phyloP scores from a whole-genome alignment of 225 moss, liverwort and hornwort genomes.

The Ulota crispa region DNA sequence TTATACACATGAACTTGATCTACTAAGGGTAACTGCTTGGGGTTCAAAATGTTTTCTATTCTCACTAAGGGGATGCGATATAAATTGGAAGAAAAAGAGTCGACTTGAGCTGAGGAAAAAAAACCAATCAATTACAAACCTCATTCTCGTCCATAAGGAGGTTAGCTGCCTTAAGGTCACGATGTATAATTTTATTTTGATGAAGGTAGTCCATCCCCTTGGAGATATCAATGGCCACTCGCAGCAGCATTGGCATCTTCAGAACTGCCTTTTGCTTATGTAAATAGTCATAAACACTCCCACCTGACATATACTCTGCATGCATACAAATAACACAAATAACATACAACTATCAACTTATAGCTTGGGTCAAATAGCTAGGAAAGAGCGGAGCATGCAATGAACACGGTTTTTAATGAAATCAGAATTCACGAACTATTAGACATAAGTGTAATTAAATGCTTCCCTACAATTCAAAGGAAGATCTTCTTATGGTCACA shows the following conservation, averaged over 20 bases:
- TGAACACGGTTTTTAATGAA: neutral
- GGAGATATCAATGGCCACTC: slow-evolving; percentile 83
- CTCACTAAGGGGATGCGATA: neutral
- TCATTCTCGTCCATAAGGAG: slow-evolving; percentile 97
- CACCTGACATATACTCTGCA: slow-evolving; percentile 95
- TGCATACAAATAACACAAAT: neutral
- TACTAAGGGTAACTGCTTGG: neutral
- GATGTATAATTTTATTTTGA: slow-evolving; percentile 92
- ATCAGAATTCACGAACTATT: neutral
- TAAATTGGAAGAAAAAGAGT: neutral
- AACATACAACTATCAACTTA: slow-evolving; percentile 7
- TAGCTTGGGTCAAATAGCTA: neutral
- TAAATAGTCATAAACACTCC: slow-evolving; percentile 90
- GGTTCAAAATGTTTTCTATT: neutral
- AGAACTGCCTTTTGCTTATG: slow-evolving; percentile 84
- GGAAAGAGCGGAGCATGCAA: neutral
- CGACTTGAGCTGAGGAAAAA: neutral
- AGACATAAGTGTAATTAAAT: neutral
- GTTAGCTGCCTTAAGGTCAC: slow-evolving; percentile 94
- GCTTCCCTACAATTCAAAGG: too few relatives aligned
- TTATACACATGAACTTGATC: neutral
- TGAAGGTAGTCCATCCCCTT: slow-evolving; percentile 99
- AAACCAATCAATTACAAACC: slow-evolving; percentile 36
- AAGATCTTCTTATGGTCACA: neutral
- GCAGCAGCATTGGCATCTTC: slow-evolving; percentile 79